Evolutionary conservation across 2,329 filamentous ascomycete genomes (phyloP), one percentile per base, ranked within the genome.

Genomic region (Raffaelea arxii): DNA sequence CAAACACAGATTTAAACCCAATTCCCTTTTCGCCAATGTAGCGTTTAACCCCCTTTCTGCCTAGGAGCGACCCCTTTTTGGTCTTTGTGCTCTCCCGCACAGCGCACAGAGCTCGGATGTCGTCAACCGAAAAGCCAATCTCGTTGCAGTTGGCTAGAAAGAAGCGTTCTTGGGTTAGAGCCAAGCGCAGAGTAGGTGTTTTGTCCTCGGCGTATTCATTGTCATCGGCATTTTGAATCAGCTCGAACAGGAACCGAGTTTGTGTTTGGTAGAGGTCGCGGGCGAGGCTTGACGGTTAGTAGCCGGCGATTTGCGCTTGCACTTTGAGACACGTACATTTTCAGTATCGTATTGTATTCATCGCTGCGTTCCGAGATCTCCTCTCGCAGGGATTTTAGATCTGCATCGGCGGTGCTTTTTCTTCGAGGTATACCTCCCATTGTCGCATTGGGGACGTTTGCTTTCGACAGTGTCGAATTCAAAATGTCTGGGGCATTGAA

Each of bases 1-100:
- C 70, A 50, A 74, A 74, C 1, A 71, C 67, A 0, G 69, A 70
- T 48, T 74, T 73, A 58, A 74, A 74, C 0, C 70, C 70, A 14
- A 74, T 70, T 7, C 70, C 69, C 46, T 73, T 72, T 46, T 69
- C 68, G 4, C 70, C 69, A 18, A 71, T 70, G 27, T 69, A 71
- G 2, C 65, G 64, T 6, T 65, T 60, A 0, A 57, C 56, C 2
- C 64, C 65, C 4, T 70, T 67, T n/a, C n/a, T n/a, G n/a, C n/a
- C n/a, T n/a, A n/a, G n/a, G n/a, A n/a, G n/a, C n/a, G n/a, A n/a
- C 14, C 6, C 16, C 7, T n/a, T 36, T 12, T 12, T 18, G 14
- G 32, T 36, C 16, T 36, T 36, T 12, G 32, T 36, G 51, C 71
- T 74, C 12, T 65, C 42, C 1, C 65, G 65, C 3, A 71, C 59